Evolutionary conservation across 2,329 filamentous ascomycete genomes (phyloP).

Genomic region (Fonsecaea erecta): DNA sequence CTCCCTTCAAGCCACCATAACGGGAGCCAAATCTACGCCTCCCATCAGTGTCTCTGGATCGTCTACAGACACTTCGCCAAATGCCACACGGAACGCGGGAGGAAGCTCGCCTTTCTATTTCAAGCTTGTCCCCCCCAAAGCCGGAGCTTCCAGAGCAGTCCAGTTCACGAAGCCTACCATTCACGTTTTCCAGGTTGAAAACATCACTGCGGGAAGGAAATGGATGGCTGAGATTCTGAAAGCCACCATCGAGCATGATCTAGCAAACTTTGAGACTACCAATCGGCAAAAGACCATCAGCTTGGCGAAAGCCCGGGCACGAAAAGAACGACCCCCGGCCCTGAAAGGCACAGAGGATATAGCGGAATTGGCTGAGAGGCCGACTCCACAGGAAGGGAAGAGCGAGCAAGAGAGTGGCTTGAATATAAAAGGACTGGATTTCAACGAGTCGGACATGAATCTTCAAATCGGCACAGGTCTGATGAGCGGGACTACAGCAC

Average conservation of each 20-base stretch:
- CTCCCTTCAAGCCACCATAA: slow-evolving; percentile 87
- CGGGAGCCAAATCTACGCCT: slow-evolving; percentile 62
- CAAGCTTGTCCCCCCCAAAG: slow-evolving; percentile 90
- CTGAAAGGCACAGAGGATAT: slow-evolving; percentile 66
- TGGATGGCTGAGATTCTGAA: slow-evolving; percentile 99
- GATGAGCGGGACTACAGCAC: neutral
- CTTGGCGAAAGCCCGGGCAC: slow-evolving; percentile 80
- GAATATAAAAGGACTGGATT: slow-evolving; percentile 33
- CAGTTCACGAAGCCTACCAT: slow-evolving; percentile 97
- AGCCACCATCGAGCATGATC: slow-evolving; percentile 93
- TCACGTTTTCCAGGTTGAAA: slow-evolving; percentile 96
- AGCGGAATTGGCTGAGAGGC: slow-evolving; percentile 23
- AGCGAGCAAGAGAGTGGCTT: slow-evolving; percentile 26
- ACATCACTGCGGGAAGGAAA: slow-evolving; percentile 79
- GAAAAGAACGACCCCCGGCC: slow-evolving; percentile 87
- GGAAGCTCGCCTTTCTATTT: slow-evolving; percentile 89
- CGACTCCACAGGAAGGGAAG: slow-evolving; percentile 24
- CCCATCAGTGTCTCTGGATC: slow-evolving; percentile 44
- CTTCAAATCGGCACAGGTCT: slow-evolving; percentile 20
- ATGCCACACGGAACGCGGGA: slow-evolving; percentile 26
- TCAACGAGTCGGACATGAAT: slow-evolving; percentile 29
- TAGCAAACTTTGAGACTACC: slow-evolving; percentile 73
- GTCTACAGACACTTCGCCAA: slow-evolving; percentile 42
- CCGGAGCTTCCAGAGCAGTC: slow-evolving; percentile 84
- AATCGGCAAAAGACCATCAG: slow-evolving; percentile 98